These are phyloP conservation scores for Botryotinia calthae DNA, from an alignment of 2,329 filamentous ascomycete genomes.

Conservation along the genomic window DNA sequence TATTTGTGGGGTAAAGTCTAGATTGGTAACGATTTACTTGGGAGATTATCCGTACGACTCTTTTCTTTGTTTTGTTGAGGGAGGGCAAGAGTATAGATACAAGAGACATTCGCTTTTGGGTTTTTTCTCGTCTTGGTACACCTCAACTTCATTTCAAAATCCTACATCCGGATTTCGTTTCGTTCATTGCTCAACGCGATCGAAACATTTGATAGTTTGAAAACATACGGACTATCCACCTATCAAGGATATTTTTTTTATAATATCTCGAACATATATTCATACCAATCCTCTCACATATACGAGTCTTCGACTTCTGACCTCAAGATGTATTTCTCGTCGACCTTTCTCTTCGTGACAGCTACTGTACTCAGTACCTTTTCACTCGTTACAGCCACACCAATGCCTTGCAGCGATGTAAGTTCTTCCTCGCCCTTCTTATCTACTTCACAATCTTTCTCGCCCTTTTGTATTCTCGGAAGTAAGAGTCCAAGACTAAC, in stretches of 20 bases:
- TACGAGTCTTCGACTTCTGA: neutral
- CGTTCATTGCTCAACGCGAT: neutral
- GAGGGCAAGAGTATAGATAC: neutral
- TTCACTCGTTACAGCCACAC: conserved; percentile 15
- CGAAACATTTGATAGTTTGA: neutral
- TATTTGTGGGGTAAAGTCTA: neutral
- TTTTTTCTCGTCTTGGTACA: neutral
- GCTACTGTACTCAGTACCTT: conserved; percentile 1
- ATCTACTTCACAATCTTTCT: neutral
- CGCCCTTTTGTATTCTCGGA: neutral
- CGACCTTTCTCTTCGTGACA: conserved; percentile 12
- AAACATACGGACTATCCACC: neutral
- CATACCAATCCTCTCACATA: neutral
- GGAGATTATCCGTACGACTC: neutral
- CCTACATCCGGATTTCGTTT: neutral
- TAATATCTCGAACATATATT: neutral
- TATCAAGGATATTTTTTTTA: neutral
- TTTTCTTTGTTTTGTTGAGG: neutral
- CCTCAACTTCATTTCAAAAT: neutral
- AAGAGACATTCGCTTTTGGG: neutral
- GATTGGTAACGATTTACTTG: conserved; percentile 3
- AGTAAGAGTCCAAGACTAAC: neutral
- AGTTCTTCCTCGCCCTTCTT: neutral
- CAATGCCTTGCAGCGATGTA: conserved; percentile 19
- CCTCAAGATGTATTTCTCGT: conserved; percentile 9